phyloP scores from a whole-genome alignment of 306 rosid species.

The Prunus padus region DNA sequence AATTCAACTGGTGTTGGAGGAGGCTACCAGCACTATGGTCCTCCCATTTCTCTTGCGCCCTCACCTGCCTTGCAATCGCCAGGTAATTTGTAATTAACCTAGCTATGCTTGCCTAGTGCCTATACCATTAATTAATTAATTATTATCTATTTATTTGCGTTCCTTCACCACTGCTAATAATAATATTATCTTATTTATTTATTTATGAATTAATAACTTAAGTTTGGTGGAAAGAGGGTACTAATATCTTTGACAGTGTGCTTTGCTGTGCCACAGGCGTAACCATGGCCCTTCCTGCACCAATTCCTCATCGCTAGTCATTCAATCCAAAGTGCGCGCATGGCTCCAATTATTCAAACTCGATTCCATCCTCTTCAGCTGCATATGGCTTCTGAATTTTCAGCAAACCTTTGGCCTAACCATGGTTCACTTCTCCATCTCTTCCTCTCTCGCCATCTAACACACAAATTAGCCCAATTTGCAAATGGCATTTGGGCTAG shows the following conservation, averaged over 20 bases:
- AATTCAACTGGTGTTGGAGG: slow-evolving; percentile 65
- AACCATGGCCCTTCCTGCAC: slow-evolving; percentile 77
- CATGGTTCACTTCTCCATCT: slow-evolving; percentile 86
- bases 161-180: no score
- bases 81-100: slow-evolving; percentile 35
- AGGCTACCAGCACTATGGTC: slow-evolving; percentile 71
- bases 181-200: no score
- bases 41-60: slow-evolving; percentile 88
- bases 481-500: slow-evolving; percentile 36
- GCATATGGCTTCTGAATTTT: slow-evolving; percentile 44
- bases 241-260: slow-evolving; percentile 99
- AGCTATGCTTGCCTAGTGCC: no score
- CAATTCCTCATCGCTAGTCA: slow-evolving; percentile 84
- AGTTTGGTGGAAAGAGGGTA: slow-evolving; percentile 16
- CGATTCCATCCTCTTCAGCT: slow-evolving; percentile 33
- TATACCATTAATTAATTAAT: no score
- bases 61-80: slow-evolving; percentile 88
- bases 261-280: slow-evolving; percentile 99
- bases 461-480: slow-evolving; percentile 34
- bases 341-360: slow-evolving; percentile 35
- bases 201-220: not conserved
- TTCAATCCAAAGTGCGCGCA: slow-evolving; percentile 23
- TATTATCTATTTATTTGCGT: no score
- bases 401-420: slow-evolving; percentile 81
- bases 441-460: slow-evolving; percentile 47